These are phyloP conservation scores for Bolboschoenoplectus hybrid DNA, from an alignment of 202 grass and related monocot species.

Conservation along the genomic window DNA sequence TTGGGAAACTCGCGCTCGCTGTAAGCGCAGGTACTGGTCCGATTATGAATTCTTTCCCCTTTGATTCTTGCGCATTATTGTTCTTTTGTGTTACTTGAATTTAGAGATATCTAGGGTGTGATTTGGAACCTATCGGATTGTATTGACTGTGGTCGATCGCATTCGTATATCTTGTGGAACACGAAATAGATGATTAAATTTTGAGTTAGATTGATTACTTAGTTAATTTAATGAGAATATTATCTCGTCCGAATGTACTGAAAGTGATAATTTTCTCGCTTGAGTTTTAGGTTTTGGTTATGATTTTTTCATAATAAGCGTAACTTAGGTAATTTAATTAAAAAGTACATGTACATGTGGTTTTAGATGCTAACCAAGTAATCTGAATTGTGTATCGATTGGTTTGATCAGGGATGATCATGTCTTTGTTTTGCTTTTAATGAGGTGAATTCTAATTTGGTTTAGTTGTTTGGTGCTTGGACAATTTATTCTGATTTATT, in stretches of 20 bases:
- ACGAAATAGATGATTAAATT: slow-evolving; percentile 9
- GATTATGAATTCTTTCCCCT: background rate
- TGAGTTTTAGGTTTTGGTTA: background rate
- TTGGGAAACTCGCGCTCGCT: slow-evolving; percentile 79
- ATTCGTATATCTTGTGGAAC: background rate
- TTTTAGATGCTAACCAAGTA: background rate
- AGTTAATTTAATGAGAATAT: background rate
- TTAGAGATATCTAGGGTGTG: background rate
- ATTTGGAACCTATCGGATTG: background rate
- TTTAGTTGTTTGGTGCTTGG: background rate
- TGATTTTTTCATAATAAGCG: background rate
- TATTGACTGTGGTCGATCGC: background rate
- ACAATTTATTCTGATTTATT: slow-evolving; percentile 25
- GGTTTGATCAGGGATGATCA: background rate
- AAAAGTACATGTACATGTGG: background rate
- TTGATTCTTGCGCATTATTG: background rate
- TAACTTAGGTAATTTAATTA: background rate
- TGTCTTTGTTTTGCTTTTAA: background rate
- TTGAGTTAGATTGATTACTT: background rate
- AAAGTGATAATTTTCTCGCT: background rate
- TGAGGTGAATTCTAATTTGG: background rate
- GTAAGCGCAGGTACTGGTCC: slow-evolving; percentile 64
- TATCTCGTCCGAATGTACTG: background rate
- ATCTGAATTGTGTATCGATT: background rate
- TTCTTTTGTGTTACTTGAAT: background rate